Evolutionary conservation across 768 basidiomycete species (phyloP), one percentile per base, ranked within the genome.

Genomic region (Trametes gibbosa): DNA sequence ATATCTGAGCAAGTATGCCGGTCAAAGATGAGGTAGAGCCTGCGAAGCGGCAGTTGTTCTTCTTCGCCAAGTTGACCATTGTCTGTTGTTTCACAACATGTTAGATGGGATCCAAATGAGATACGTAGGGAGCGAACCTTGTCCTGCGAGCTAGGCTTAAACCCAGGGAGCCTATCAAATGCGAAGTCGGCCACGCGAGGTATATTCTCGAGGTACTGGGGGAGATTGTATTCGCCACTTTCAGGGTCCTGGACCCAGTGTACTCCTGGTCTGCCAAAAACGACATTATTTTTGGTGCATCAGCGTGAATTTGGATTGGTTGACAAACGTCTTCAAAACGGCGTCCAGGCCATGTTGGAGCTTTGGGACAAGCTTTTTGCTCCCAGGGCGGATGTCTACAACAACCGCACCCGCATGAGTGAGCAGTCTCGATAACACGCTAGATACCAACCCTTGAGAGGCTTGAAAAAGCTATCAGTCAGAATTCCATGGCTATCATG

Each of bases 21-120:
- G 92, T 87, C 51, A 97, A 72, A 1, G 92, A 94, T 8, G 94
- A 96, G 0, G 95, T 98, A 3, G 92, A 95, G 3, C 95, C 96
- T 2, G 83, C 83, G 69, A 90, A 97, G 25, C 67, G 76, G 42
- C 82, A 81, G 0, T 27, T 10, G 35, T 27, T 21, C 53, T 27
- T 40, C 52, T 53, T 58, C 1, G 50, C 47, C 2, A 48, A n/a
- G 3, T 8, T 16, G n/a, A 47, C 19, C 13, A 58, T 48, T 3
- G 2, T 37, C 59, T 60, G 47, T 17, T 16, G 4, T 24, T 50
- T 14, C 54, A 37, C 21, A 7, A 23, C 7, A 27, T 19, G 50
- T 35, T 48, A 12, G 27, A 16, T 29, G 21, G 7, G 12, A 37
- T n/a, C 19, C 34, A 25, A 21, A 16, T 16, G 27, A 8, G 12